Evolutionary conservation across 352 stramenopile species (phyloP).

Genomic region (Phytopythium boreale): DNA sequence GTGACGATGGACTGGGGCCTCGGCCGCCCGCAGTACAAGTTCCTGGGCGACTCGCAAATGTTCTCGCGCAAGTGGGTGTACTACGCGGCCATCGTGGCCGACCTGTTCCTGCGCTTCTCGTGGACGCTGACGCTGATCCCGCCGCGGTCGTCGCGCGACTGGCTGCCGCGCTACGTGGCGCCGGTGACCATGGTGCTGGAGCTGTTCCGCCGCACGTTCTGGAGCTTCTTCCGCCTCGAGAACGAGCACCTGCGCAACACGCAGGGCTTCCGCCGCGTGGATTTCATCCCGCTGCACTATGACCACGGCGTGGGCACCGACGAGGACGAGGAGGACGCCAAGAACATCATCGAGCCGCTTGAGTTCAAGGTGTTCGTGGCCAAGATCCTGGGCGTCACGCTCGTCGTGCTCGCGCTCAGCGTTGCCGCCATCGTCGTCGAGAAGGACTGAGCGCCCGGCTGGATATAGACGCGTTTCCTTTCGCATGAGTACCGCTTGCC

Average conservation of each 20-base stretch:
- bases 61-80: slow-evolving; percentile 81
- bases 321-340: slow-evolving; percentile 30
- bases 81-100: slow-evolving; percentile 70
- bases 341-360: slow-evolving; percentile 27
- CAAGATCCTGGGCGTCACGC: slow-evolving; percentile 49
- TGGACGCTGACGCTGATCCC: slow-evolving; percentile 84
- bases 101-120: slow-evolving; percentile 79
- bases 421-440: slow-evolving; percentile 50
- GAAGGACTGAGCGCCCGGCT: slow-evolving; percentile 7
- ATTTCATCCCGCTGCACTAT: slow-evolving; percentile 85
- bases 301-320: slow-evolving; percentile 63
- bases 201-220: slow-evolving; percentile 82
- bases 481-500: background rate
- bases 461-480: background rate
- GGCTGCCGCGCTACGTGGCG: slow-evolving; percentile 76
- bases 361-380: slow-evolving; percentile 41
- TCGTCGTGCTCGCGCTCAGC: slow-evolving; percentile 46
- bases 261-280: slow-evolving; percentile 74
- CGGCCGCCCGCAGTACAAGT: slow-evolving; percentile 71
- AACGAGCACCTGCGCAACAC: slow-evolving; percentile 88
- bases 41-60: slow-evolving; percentile 81
- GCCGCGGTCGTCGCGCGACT: slow-evolving; percentile 46
- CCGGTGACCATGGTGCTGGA: slow-evolving; percentile 85
- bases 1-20: slow-evolving; percentile 88
- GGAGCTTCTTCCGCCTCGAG: slow-evolving; percentile 85